Conservation (phyloP, 2,329 filamentous ascomycete species). For the Colletotrichum filicis region DNA sequence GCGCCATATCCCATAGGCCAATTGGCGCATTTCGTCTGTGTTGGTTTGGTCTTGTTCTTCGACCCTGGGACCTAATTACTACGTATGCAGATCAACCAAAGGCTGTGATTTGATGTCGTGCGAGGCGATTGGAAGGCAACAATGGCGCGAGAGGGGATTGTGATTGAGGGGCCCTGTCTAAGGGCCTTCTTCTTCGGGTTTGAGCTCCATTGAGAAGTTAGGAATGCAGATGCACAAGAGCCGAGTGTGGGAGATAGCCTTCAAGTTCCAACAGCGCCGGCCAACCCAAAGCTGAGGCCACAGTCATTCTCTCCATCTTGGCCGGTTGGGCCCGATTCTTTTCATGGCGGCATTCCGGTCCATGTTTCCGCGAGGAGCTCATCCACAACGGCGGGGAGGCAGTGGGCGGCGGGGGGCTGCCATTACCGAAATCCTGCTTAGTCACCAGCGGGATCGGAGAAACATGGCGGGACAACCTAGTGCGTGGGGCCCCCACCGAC, state of each 20-base stretch:
- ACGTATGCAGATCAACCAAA: not conserved
- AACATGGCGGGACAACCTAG: not conserved
- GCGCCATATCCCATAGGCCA: conserved; percentile 5
- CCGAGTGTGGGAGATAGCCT: not conserved
- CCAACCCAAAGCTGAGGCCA: not conserved
- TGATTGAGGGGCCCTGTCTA: not conserved
- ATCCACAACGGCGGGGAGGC: no score
- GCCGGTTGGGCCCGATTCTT: not conserved
- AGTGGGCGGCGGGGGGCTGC: no score
- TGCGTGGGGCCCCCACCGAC: conserved; percentile 1
- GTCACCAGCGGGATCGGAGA: not conserved
- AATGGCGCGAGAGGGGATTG: not conserved
- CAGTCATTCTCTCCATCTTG: not conserved
- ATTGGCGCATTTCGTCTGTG: conserved; percentile 9
- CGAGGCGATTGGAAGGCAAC: not conserved
- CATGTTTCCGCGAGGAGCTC: conserved; percentile 3
- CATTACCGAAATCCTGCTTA: not conserved
- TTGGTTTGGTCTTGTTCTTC: conserved; percentile 10
- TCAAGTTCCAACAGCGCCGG: not conserved
- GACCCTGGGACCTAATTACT: not conserved
- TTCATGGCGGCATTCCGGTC: not conserved
- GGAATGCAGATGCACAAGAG: not conserved
- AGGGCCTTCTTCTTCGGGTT: not conserved
- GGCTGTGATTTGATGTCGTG: not conserved
- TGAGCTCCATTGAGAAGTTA: not conserved